phyloP scores from a whole-genome alignment of 441 rosid genomes.

The Syzygium syzygioides region DNA sequence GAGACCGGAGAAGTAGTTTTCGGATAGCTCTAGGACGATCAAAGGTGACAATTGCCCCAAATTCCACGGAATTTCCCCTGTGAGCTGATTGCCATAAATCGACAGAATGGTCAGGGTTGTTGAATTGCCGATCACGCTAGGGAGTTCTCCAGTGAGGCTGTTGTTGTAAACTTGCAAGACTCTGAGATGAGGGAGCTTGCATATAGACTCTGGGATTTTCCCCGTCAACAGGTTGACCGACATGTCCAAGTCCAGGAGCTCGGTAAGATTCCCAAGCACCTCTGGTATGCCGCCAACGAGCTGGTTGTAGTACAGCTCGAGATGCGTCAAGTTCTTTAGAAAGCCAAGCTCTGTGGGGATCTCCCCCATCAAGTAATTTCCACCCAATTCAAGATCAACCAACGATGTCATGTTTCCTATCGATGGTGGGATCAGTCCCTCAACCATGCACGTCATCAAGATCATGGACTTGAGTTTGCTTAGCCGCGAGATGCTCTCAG shows the following conservation, averaged over 20 bases:
- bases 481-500: conserved; percentile 50
- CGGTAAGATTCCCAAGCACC: conserved; percentile 80
- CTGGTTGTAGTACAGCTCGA: conserved; percentile 85
- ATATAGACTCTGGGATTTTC: conserved; percentile 64
- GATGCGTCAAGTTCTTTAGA: conserved; percentile 65
- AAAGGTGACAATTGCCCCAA: conserved; percentile 54
- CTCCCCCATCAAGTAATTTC: conserved; percentile 60
- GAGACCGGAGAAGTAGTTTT: conserved; percentile 66
- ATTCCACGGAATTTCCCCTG: conserved; percentile 68
- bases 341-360: conserved; percentile 73
- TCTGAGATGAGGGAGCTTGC: conserved; percentile 72
- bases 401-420: conserved; percentile 81
- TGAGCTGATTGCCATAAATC: conserved; percentile 61
- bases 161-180: conserved; percentile 89
- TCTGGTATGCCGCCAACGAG: conserved; percentile 74
- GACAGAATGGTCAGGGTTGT: conserved; percentile 60
- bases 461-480: conserved; percentile 61
- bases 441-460: conserved; percentile 52
- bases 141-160: conserved; percentile 82
- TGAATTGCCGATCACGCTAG: conserved; percentile 53
- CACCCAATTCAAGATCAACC: conserved; percentile 78
- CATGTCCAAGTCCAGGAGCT: conserved; percentile 79
- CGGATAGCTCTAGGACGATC: conserved; percentile 73
- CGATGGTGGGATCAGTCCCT: conserved; percentile 63
- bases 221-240: conserved; percentile 78